These are phyloP conservation scores for Fusarium sambucinum DNA, from an alignment of 2,329 filamentous ascomycete species.

Conservation along the genomic window DNA sequence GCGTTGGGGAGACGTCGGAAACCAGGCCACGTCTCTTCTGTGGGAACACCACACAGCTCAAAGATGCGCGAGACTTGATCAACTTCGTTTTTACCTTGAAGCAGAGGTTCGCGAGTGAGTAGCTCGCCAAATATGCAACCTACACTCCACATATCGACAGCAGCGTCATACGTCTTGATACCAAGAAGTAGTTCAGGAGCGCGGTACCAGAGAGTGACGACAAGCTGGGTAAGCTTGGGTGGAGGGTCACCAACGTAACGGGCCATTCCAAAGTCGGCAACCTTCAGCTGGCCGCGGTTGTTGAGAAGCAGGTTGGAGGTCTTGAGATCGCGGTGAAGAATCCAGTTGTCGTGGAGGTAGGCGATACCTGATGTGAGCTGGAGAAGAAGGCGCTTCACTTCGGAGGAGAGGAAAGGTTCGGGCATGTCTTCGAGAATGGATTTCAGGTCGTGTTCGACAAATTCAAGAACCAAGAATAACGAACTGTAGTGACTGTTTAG, in stretches of 20 bases:
- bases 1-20: constrained; percentile 92
- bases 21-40: constrained; percentile 83
- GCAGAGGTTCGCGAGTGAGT: constrained; percentile 81
- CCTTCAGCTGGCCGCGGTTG: constrained; percentile 93
- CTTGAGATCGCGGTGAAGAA: constrained; percentile 93
- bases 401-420: constrained; percentile 91
- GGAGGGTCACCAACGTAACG: constrained; percentile 85
- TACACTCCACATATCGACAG: constrained; percentile 95
- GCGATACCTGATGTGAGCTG: constrained; percentile 85
- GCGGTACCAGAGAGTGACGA: constrained; percentile 98
- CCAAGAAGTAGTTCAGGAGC: constrained; percentile 91
- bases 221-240: constrained; percentile 85
- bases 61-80: constrained; percentile 91
- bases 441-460: constrained; percentile 96
- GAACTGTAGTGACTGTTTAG: constrained; percentile 59
- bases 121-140: constrained; percentile 97
- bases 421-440: constrained; percentile 93
- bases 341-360: constrained; percentile 90
- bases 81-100: constrained; percentile 93
- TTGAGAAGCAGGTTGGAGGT: constrained; percentile 94
- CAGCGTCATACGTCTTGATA: constrained; percentile 76
- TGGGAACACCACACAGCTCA: constrained; percentile 87
- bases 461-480: constrained; percentile 95
- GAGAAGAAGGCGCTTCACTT: constrained; percentile 88
- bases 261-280: constrained; percentile 98